These are phyloP conservation scores for Fusarium chuoi DNA, from an alignment of 2,329 filamentous ascomycete genomes.

Conservation along the genomic window DNA sequence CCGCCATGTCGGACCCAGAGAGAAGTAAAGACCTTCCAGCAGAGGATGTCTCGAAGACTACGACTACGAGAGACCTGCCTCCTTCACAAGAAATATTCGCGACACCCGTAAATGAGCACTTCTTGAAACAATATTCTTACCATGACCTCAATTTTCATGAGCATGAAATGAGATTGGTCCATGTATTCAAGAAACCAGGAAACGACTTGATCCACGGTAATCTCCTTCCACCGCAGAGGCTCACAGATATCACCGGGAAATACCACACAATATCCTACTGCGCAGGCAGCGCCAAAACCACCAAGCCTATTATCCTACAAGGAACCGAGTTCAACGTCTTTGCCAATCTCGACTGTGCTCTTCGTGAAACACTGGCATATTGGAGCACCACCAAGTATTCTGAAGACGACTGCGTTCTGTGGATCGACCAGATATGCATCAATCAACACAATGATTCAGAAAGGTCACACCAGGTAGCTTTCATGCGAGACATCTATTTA, in stretches of 20 bases:
- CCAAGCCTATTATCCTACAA: background rate
- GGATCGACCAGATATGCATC: background rate
- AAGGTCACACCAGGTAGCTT: background rate
- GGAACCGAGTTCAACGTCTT: background rate
- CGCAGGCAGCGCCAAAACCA: background rate
- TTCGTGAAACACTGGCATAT: background rate
- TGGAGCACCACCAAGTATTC: background rate
- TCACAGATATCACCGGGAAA: background rate
- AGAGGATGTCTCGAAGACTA: background rate
- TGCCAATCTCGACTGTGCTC: background rate
- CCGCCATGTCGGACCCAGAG: accelerated
- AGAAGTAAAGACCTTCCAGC: accelerated
- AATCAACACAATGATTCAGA: background rate
- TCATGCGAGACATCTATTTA: background rate
- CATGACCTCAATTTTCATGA: accelerated
- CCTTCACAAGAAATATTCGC: background rate
- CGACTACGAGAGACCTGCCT: too few species aligned
- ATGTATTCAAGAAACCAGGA: accelerated
- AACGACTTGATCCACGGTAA: background rate
- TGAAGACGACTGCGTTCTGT: background rate
- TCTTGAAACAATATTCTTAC: background rate
- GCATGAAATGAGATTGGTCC: background rate
- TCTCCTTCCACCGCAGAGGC: background rate
- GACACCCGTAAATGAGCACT: background rate
- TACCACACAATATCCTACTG: background rate